phyloP scores from a whole-genome alignment of 139 green algal genomes.

The Asterochloris erici region DNA sequence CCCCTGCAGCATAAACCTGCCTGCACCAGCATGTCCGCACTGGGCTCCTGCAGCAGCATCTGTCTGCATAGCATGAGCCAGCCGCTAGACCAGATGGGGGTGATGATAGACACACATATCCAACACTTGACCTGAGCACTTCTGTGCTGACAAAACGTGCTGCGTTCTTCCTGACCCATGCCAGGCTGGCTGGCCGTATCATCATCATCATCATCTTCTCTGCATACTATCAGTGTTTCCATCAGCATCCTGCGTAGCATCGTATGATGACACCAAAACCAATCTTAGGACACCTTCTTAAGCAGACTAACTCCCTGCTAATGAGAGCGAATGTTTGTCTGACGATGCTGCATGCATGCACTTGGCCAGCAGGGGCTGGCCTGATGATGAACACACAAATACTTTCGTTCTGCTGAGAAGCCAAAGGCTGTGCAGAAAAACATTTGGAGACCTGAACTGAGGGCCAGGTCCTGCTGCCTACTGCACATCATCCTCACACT shows the following conservation, averaged over 20 bases:
- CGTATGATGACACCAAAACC: slow-evolving; percentile 36
- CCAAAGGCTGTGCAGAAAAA: slow-evolving; percentile 29
- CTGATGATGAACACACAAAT: slow-evolving; percentile 43
- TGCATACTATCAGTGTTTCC: neutral
- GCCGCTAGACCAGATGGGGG: neutral
- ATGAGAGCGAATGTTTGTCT: slow-evolving; percentile 22
- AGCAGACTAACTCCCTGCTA: slow-evolving; percentile 14
- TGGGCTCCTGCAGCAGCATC: neutral
- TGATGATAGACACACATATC: slow-evolving; percentile 14
- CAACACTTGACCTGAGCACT: slow-evolving; percentile 43
- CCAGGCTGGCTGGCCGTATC: neutral
- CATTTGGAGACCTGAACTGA: slow-evolving; percentile 60
- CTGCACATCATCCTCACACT: too few species aligned
- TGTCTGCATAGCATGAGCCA: neutral
- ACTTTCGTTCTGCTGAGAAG: slow-evolving; percentile 59
- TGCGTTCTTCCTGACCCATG: slow-evolving; percentile 59
- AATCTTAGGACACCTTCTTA: slow-evolving; percentile 65
- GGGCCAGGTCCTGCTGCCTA: slow-evolving; percentile 1
- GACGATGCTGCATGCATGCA: slow-evolving; percentile 19
- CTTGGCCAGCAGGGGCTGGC: neutral
- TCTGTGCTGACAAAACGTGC: slow-evolving; percentile 30
- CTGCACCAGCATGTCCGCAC: neutral
- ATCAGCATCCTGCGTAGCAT: neutral
- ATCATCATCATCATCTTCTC: neutral
- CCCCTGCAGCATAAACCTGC: neutral